Evolutionary conservation across 2,329 filamentous ascomycete genomes (phyloP), one percentile per base, ranked within the genome.

Genomic region (Colletotrichum graminicola): DNA sequence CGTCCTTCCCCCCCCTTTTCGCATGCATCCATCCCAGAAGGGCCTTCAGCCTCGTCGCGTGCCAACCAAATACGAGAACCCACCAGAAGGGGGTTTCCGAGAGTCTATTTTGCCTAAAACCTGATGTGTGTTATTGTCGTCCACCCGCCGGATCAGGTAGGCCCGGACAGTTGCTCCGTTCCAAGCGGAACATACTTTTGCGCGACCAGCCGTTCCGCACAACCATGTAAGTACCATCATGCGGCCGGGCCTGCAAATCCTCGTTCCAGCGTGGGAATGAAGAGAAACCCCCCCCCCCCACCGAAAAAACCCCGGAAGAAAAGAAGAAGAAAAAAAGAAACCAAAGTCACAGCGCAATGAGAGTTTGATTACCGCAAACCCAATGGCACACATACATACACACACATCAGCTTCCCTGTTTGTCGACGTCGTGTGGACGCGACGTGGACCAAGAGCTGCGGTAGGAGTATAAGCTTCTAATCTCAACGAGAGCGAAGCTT

Each of bases 41-140:
- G 43, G 26, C 21, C 47, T 26, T 61, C 29, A 61, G 43, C 59
- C 59, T 61, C 43, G 34, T 36, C 36, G 29, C 59, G 29, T 59
- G 26, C 34, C 32, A 49, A 23, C 18, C 41, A 43, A 21, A 43
- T 43, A 43, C 36, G 43, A 2, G 7, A 11, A 32, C 32, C 11
- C 2, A n/a, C 43, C 43, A 56, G 36, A 55, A 12, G 36, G 52
- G 32, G 32, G 11, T 29, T 21, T 21, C 21, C 32, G 21, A 23
- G 52, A 16, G 32, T n/a, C 23, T 36, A 6, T 23, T 39, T n/a
- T 34, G 18, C 5, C 52, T 2, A 34, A 36, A 34, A n/a, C 32
- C 21, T 39, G 2, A 11, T 14, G 18, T n/a, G 21, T 7, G 29
- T 14, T 29, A 29, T 14, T 55, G 11, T 7, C 51, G 47, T 32